Percentiles rank a stretch among this genome's conserved stretches.
Conservation (phyloP, 2,329 filamentous ascomycete genomes). For the Trichoderma sp. region DNA sequence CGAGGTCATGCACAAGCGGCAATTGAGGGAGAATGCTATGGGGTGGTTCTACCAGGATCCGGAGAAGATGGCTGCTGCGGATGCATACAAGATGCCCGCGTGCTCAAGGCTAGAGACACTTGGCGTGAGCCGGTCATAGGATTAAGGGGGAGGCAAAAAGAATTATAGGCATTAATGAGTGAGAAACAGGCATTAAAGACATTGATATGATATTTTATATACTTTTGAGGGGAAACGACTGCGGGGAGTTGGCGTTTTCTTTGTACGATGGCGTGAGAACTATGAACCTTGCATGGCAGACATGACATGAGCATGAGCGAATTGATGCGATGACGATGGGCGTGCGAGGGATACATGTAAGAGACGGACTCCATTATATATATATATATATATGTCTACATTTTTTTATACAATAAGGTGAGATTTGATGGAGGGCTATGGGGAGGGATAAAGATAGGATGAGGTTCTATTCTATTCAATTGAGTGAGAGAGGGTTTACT, state of each 20-base stretch:
- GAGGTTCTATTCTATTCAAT: not conserved
- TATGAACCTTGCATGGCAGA: constrained; percentile 12
- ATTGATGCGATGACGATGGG: constrained; percentile 1
- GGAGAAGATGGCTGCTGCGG: constrained; percentile 72
- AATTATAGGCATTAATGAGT: not conserved
- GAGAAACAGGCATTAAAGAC: constrained; percentile 11
- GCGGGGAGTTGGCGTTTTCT: constrained; percentile 18
- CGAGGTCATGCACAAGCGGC: constrained; percentile 64
- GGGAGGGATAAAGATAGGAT: not conserved
- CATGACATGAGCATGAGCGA: constrained; percentile 13
- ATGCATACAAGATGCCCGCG: constrained; percentile 48
- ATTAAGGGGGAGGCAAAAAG: constrained; percentile 1
- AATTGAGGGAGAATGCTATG: constrained; percentile 72
- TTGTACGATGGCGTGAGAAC: constrained; percentile 16
- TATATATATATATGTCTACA: constrained; percentile 1
- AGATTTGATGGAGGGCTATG: not conserved
- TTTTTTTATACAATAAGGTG: not conserved
- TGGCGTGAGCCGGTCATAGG: constrained; percentile 28
- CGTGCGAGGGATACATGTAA: constrained; percentile 9
- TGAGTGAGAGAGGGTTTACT: not conserved
- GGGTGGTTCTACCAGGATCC: constrained; percentile 85
- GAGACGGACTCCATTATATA: not conserved
- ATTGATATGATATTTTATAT: constrained; percentile 16
- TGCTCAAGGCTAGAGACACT: constrained; percentile 52
- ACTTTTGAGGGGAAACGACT: constrained; percentile 2